These are phyloP conservation scores for Pezicula carpinea DNA, from an alignment of 2,329 filamentous ascomycete species.

Conservation along the genomic window DNA sequence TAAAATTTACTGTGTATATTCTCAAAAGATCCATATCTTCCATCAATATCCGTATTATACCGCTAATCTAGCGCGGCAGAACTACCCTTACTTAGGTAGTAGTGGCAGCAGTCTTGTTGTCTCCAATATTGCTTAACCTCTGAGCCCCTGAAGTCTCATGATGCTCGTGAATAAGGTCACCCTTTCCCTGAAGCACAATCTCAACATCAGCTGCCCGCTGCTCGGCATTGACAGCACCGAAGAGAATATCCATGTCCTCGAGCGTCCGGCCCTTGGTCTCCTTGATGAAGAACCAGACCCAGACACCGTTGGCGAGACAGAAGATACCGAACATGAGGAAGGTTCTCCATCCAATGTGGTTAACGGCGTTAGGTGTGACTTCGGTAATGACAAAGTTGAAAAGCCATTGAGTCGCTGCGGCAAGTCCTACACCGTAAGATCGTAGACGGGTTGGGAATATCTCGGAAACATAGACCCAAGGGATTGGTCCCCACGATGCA, in stretches of 20 bases:
- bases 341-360: conserved; percentile 39
- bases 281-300: conserved; percentile 53
- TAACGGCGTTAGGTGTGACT: conserved; percentile 44
- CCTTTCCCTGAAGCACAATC: not conserved
- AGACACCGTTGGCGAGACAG: conserved; percentile 34
- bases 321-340: conserved; percentile 44
- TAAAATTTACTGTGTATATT: no score
- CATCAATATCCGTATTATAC: no score
- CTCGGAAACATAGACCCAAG: conserved; percentile 46
- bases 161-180: not conserved
- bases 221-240: conserved; percentile 9
- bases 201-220: conserved; percentile 12
- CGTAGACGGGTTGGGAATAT: conserved; percentile 45
- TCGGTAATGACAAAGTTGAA: conserved; percentile 66
- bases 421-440: conserved; percentile 57
- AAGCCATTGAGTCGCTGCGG: conserved; percentile 64
- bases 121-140: not conserved
- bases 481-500: conserved; percentile 47
- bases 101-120: not conserved
- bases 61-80: no score
- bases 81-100: not conserved
- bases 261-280: conserved; percentile 66
- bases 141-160: not conserved
- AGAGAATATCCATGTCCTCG: conserved; percentile 44
- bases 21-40: no score